phyloP scores from a whole-genome alignment of 805 yeast genomes.

The Yamadazyma paraphyllophila region DNA sequence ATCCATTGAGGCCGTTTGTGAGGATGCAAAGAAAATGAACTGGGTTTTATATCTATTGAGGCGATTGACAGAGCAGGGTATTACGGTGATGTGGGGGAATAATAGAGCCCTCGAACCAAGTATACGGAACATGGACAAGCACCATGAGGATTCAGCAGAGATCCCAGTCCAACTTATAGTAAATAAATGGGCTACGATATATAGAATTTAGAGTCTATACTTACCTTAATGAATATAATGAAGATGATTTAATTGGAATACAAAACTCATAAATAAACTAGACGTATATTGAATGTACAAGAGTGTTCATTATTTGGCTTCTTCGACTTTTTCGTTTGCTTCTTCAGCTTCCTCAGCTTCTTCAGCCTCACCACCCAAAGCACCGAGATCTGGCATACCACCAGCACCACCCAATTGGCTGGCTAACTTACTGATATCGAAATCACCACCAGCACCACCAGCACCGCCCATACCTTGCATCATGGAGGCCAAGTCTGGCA shows the following conservation, averaged over 20 bases:
- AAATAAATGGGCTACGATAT: conserved; percentile 5
- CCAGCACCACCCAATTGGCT: conserved; percentile 45
- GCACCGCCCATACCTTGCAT: conserved; percentile 23
- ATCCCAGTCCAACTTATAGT: conserved; percentile 1
- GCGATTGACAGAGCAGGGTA: neutral
- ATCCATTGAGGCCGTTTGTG: neutral
- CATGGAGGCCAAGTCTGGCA: conserved; percentile 20
- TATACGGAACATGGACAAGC: neutral
- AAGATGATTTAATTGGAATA: neutral
- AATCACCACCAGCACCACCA: conserved; percentile 29
- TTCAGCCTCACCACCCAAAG: conserved; percentile 24
- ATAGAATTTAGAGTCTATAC: neutral
- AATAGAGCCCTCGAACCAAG: neutral
- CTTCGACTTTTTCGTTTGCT: conserved; percentile 16
- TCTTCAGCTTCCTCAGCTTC: conserved; percentile 21
- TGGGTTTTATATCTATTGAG: conserved; percentile 4
- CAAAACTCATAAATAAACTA: neutral
- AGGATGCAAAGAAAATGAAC: conserved; percentile 4
- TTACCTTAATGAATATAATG: neutral
- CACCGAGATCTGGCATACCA: conserved; percentile 17
- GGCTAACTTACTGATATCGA: conserved; percentile 39
- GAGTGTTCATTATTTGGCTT: conserved; percentile 1
- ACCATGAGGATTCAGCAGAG: neutral
- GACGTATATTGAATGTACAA: too few species aligned
- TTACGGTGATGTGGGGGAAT: neutral